phyloP scores from a whole-genome alignment of 1,284 basidiomycete species.

The Caloboletus firmus region DNA sequence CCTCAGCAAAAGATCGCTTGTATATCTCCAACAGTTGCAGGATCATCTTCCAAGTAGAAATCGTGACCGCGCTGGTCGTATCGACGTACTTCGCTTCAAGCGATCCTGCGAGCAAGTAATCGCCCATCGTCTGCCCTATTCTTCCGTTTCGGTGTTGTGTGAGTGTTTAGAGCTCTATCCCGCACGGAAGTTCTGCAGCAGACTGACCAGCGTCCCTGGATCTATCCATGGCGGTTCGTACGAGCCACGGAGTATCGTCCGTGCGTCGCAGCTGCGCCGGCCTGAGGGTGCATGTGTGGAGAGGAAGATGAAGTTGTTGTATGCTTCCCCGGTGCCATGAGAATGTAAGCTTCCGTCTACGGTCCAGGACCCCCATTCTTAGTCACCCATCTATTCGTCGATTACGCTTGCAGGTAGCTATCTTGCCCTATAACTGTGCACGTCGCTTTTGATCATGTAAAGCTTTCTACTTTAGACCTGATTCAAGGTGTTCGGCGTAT shows the following conservation, averaged over 20 bases:
- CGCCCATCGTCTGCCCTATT: neutral
- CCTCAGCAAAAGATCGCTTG: neutral
- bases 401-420: conserved; percentile 11
- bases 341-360: conserved; percentile 4
- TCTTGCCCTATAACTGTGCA: neutral
- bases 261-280: neutral
- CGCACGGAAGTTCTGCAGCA: neutral
- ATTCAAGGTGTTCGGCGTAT: neutral
- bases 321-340: conserved; percentile 1
- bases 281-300: neutral
- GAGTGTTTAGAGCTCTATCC: neutral
- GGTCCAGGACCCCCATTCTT: conserved; percentile 3
- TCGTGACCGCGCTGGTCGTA: neutral
- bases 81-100: neutral
- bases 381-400: conserved; percentile 3
- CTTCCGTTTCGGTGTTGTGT: neutral
- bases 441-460: neutral
- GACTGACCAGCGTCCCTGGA: neutral
- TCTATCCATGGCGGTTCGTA: neutral
- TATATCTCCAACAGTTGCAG: neutral
- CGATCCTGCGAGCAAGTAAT: neutral
- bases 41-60: neutral
- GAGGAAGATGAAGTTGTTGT: neutral
- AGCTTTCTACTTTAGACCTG: neutral
- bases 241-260: neutral